phyloP scores from a whole-genome alignment of 768 basidiomycete genomes.

The Leccinum olivaceopallidum region DNA sequence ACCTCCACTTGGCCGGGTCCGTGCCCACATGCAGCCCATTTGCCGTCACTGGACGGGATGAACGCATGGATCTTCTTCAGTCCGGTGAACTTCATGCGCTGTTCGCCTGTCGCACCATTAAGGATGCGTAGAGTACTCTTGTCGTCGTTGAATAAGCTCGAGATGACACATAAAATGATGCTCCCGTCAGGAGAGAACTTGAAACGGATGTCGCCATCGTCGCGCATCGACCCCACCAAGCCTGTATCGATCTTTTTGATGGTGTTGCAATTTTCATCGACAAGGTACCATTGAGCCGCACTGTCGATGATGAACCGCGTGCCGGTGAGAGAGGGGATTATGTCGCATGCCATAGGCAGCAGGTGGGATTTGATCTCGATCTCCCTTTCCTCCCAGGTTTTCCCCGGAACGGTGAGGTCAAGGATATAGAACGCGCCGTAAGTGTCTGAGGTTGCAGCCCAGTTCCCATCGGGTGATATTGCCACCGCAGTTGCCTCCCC shows the following conservation, averaged over 20 bases:
- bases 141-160: constrained; percentile 3
- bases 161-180: constrained; percentile 5
- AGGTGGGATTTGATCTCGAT: neutral
- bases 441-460: constrained; percentile 13
- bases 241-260: constrained; percentile 17
- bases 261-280: neutral
- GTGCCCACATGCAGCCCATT: constrained; percentile 11
- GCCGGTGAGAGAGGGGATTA: constrained; percentile 11
- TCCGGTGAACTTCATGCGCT: constrained; percentile 6
- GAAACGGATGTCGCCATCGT: neutral
- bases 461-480: constrained; percentile 23
- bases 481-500: neutral
- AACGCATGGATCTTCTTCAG: constrained; percentile 10
- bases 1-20: constrained; percentile 8
- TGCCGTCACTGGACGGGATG: constrained; percentile 5
- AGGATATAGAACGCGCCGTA: constrained; percentile 10
- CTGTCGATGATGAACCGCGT: constrained; percentile 12
- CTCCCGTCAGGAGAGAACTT: constrained; percentile 17
- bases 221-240: neutral
- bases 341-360: neutral
- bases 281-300: neutral
- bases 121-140: constrained; percentile 14
- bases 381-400: constrained; percentile 4
- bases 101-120: constrained; percentile 12
- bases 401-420: neutral